phyloP scores from a whole-genome alignment of 108 stramenopile species.

The Thalassiosira profunda region DNA sequence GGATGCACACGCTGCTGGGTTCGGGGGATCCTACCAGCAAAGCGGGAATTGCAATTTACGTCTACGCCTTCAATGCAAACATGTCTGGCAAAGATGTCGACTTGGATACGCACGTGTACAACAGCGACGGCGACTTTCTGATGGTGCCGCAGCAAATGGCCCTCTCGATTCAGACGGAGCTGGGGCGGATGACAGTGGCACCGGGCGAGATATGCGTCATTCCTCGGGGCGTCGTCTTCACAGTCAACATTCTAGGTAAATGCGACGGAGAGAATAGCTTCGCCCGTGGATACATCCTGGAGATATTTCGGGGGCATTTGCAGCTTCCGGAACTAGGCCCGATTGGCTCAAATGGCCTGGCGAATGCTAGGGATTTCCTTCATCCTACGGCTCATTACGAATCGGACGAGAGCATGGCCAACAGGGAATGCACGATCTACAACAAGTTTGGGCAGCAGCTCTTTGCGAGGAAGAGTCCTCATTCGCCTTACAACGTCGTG shows the following conservation, averaged over 20 bases:
- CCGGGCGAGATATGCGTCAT: slow-evolving; percentile 90
- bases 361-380: slow-evolving; percentile 93
- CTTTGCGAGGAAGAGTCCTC: slow-evolving; percentile 54
- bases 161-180: slow-evolving; percentile 82
- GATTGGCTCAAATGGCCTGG: slow-evolving; percentile 95
- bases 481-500: slow-evolving; percentile 94
- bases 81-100: slow-evolving; percentile 55
- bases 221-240: slow-evolving; percentile 89
- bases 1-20: slow-evolving; percentile 57
- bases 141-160: slow-evolving; percentile 87
- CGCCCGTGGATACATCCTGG: slow-evolving; percentile 91
- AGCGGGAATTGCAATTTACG: slow-evolving; percentile 80
- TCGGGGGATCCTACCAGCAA: slow-evolving; percentile 77
- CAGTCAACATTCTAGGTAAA: slow-evolving; percentile 52
- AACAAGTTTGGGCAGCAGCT: slow-evolving; percentile 82
- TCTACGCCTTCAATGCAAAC: slow-evolving; percentile 68
- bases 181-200: slow-evolving; percentile 70
- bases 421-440: slow-evolving; percentile 40
- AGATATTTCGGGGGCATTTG: slow-evolving; percentile 91
- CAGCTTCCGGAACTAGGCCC: slow-evolving; percentile 93
- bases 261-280: slow-evolving; percentile 11
- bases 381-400: slow-evolving; percentile 83
- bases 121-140: slow-evolving; percentile 94
- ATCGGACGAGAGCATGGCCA: slow-evolving; percentile 10
- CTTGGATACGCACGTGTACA: slow-evolving; percentile 59